Percentiles rank a stretch among this genome's conserved stretches.
phyloP scores from a whole-genome alignment of 495 filamentous ascomycete genomes.

The Penicillium diatomitis region DNA sequence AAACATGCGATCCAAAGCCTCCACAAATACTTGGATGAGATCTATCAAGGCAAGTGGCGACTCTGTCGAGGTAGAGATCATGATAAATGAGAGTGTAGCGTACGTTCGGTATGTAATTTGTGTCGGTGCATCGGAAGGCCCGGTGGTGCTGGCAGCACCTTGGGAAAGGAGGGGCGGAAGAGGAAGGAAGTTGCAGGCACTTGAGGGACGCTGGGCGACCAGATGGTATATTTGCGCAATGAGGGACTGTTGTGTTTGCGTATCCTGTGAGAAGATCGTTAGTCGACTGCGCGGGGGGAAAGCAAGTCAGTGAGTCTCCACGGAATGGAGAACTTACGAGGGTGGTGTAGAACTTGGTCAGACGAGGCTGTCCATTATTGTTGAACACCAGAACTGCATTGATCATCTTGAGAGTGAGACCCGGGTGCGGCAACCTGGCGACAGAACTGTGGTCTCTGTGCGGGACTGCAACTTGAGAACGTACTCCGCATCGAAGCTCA shows the following conservation, averaged over 20 bases:
- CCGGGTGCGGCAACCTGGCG: no score
- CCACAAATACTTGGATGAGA: slow-evolving; percentile 95
- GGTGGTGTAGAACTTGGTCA: slow-evolving; percentile 99
- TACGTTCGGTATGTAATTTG: slow-evolving; percentile 98
- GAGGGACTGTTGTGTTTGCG: slow-evolving; percentile 87
- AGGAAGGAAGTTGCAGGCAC: slow-evolving; percentile 95
- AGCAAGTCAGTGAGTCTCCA: background rate
- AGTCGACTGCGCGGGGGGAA: slow-evolving; percentile 3
- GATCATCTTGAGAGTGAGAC: slow-evolving; percentile 58
- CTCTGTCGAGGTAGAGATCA: slow-evolving; percentile 95
- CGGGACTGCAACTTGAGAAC: no score
- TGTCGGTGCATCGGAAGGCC: slow-evolving; percentile 79
- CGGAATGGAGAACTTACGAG: slow-evolving; percentile 49
- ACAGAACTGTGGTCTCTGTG: no score
- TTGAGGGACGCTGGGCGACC: slow-evolving; percentile 74
- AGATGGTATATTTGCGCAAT: slow-evolving; percentile 98
- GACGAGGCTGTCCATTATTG: slow-evolving; percentile 87
- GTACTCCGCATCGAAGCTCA: no score
- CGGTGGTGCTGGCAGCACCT: slow-evolving; percentile 48
- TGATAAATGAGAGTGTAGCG: slow-evolving; percentile 95
- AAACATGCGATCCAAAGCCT: slow-evolving; percentile 87
- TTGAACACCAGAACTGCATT: slow-evolving; percentile 99
- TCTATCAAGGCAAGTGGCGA: slow-evolving; percentile 92
- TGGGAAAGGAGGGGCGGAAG: slow-evolving; percentile 59
- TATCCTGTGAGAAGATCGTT: slow-evolving; percentile 51